These are phyloP conservation scores for Beauveria asiatica DNA, from an alignment of 2,329 filamentous ascomycete genomes.

Conservation along the genomic window DNA sequence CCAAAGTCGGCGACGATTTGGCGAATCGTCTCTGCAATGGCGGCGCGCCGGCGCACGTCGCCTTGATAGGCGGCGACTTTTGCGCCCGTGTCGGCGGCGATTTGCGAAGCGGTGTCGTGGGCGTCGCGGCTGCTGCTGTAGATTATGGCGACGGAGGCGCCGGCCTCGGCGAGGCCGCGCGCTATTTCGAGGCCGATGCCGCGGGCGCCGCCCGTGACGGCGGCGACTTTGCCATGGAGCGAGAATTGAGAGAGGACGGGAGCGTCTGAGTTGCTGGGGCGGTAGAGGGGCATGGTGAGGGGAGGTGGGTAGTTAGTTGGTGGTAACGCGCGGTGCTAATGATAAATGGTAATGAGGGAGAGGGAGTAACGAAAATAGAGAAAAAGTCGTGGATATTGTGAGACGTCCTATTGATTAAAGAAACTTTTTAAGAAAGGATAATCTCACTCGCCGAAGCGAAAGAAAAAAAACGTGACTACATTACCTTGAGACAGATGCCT, in stretches of 20 bases:
- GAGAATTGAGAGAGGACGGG: constrained; percentile 9
- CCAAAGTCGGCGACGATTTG: constrained; percentile 17
- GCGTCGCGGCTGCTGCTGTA: constrained; percentile 12
- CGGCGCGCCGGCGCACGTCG: constrained; percentile 23
- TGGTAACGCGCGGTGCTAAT: background rate
- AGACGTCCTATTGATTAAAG: background rate
- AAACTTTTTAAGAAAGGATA: too few relatives aligned
- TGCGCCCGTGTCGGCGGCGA: constrained; percentile 12
- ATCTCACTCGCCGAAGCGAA: too few relatives aligned
- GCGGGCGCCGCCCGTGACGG: constrained; percentile 9
- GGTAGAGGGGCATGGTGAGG: constrained; percentile 6
- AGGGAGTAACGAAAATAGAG: background rate
- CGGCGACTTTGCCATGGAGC: constrained; percentile 6
- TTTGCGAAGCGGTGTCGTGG: constrained; percentile 10
- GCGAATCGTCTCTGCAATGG: constrained; percentile 10
- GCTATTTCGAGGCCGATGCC: constrained; percentile 16
- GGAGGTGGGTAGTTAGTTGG: too few relatives aligned
- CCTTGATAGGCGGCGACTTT: constrained; percentile 26
- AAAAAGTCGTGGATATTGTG: background rate
- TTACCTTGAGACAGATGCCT: background rate
- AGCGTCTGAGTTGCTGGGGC: constrained; percentile 1
- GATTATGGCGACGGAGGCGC: constrained; percentile 12
- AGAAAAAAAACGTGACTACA: too few relatives aligned
- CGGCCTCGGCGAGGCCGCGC: constrained; percentile 13
- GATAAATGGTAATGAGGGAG: background rate